These are phyloP conservation scores for Trichophyton benhamiae DNA, from an alignment of 2,329 filamentous ascomycete species.

Conservation along the genomic window DNA sequence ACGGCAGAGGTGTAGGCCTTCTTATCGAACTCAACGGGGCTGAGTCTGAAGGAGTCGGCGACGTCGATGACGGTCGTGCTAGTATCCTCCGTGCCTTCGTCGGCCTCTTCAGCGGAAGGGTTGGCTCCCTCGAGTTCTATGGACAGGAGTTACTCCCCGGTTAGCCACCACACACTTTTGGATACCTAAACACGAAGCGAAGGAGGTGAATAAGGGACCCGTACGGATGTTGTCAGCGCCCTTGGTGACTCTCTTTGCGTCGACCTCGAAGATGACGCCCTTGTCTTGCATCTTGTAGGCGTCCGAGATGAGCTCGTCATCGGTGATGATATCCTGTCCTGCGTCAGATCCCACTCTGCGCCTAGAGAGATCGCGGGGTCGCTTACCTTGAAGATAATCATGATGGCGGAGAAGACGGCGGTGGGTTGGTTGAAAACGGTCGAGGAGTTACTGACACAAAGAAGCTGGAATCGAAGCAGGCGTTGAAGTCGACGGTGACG, in stretches of 20 bases:
- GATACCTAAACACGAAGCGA: too few relatives aligned
- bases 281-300: slow-evolving; percentile 75
- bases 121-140: slow-evolving; percentile 61
- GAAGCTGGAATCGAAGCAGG: too few relatives aligned
- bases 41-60: slow-evolving; percentile 80
- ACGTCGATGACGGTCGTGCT: slow-evolving; percentile 53
- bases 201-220: background rate
- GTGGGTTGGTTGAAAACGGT: background rate
- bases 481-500: background rate
- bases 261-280: slow-evolving; percentile 72
- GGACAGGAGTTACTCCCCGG: too few relatives aligned
- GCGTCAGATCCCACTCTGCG: slow-evolving; percentile 8
- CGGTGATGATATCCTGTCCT: slow-evolving; percentile 69
- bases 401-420: slow-evolving; percentile 34
- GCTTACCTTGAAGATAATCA: slow-evolving; percentile 60
- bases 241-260: slow-evolving; percentile 81
- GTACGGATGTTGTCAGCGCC: slow-evolving; percentile 34
- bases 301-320: slow-evolving; percentile 94
- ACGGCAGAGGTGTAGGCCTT: slow-evolving; percentile 34
- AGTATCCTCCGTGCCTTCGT: slow-evolving; percentile 61
- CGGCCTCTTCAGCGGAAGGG: slow-evolving; percentile 77
- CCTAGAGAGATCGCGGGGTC: slow-evolving; percentile 3
- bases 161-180: too few relatives aligned
- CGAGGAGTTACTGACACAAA: too few relatives aligned
- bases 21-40: slow-evolving; percentile 39